Percentiles rank a stretch among this genome's conserved stretches.
Conservation (phyloP, 2,329 filamentous ascomycete species). For the Colletotrichum sp. region DNA sequence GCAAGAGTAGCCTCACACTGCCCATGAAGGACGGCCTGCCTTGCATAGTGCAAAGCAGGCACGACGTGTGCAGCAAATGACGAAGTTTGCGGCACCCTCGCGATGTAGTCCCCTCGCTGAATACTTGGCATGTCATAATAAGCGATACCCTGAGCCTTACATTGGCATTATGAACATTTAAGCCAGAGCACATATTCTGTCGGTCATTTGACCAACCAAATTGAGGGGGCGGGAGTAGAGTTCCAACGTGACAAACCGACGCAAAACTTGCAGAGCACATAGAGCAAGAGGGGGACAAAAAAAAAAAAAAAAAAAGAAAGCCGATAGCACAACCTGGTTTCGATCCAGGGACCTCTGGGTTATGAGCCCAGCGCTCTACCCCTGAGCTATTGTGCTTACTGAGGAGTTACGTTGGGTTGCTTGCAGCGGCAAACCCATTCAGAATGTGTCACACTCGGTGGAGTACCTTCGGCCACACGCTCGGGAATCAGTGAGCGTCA, state of each 20-base stretch:
- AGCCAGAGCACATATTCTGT: neutral
- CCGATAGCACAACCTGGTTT: slow-evolving; percentile 12
- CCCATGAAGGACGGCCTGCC: slow-evolving; percentile 69
- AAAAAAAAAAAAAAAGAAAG: neutral
- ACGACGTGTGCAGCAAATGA: neutral
- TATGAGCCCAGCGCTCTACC: slow-evolving; percentile 25
- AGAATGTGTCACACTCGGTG: neutral
- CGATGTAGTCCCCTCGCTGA: neutral
- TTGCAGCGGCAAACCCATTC: fast-evolving
- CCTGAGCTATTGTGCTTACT: slow-evolving; percentile 19
- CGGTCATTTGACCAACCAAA: neutral
- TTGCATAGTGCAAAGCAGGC: slow-evolving; percentile 36
- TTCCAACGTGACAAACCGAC: neutral
- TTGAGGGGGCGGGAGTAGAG: neutral
- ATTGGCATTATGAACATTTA: neutral
- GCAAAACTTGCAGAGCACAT: neutral
- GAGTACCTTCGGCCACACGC: neutral
- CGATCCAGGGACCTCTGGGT: slow-evolving; percentile 23
- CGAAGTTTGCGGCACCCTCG: neutral
- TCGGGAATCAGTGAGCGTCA: neutral
- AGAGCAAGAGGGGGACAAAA: neutral
- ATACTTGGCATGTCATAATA: neutral
- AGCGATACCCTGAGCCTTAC: neutral
- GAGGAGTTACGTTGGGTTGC: neutral
- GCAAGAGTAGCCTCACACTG: slow-evolving; percentile 66